Evolutionary conservation across 768 basidiomycete genomes (phyloP).

Genomic region (Leccinum fibrillosum): DNA sequence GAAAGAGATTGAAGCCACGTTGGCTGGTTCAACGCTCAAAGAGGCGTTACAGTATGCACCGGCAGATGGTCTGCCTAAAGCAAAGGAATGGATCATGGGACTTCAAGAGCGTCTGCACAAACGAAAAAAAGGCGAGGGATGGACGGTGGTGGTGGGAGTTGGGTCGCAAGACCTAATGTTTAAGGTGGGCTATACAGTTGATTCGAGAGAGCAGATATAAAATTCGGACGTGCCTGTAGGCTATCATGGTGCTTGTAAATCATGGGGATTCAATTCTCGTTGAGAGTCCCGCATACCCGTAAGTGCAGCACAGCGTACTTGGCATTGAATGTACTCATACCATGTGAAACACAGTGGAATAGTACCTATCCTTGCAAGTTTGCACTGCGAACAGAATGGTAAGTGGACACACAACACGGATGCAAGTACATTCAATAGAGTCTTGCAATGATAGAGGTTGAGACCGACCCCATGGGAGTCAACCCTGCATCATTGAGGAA

Average conservation of each 20-base stretch:
- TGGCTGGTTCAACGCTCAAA: too few relatives aligned
- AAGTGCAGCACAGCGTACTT: neutral
- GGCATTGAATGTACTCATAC: neutral
- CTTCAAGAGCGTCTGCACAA: conserved; percentile 67
- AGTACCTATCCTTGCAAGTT: conserved; percentile 52
- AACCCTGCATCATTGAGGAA: conserved; percentile 51
- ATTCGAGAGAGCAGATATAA: neutral
- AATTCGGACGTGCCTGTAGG: conserved; percentile 35
- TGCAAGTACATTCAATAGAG: conserved; percentile 24
- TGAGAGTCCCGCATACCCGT: conserved; percentile 73
- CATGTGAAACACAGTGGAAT: conserved; percentile 43
- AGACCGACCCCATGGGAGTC: conserved; percentile 67
- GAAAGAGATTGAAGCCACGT: too few relatives aligned
- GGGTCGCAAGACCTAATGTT: conserved; percentile 82
- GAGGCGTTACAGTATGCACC: conserved; percentile 66
- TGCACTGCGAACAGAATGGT: conserved; percentile 56
- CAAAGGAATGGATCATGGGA: conserved; percentile 59
- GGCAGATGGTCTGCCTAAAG: conserved; percentile 57
- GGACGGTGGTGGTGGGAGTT: conserved; percentile 66
- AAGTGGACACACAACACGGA: conserved; percentile 5
- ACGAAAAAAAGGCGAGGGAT: conserved; percentile 54
- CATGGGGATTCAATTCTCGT: conserved; percentile 75
- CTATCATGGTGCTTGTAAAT: conserved; percentile 60
- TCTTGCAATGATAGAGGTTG: conserved; percentile 49
- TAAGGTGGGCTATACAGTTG: conserved; percentile 46